Evolutionary conservation across 805 yeast genomes (phyloP).

Genomic region (Brettanomyces anomalus): DNA sequence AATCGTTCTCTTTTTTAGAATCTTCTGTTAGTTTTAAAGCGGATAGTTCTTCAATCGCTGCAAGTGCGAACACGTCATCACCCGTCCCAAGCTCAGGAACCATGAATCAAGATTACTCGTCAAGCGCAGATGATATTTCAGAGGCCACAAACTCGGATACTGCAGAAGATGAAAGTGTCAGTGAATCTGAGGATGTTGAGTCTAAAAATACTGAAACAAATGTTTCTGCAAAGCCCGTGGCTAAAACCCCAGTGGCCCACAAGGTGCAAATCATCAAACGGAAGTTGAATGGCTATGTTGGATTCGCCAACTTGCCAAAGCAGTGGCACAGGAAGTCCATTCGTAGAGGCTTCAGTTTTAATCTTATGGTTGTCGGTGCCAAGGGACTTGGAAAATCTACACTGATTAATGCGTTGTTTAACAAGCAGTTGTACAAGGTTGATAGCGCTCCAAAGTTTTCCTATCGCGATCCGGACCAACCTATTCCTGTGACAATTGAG

Average conservation of each 20-base stretch:
- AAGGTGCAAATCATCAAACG: slow-evolving; percentile 48
- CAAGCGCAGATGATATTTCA: background rate
- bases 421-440: slow-evolving; percentile 44
- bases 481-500: slow-evolving; percentile 46
- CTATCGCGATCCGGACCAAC: slow-evolving; percentile 35
- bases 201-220: background rate
- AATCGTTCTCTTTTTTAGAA: background rate
- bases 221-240: slow-evolving; percentile 3
- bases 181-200: background rate
- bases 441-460: slow-evolving; percentile 14
- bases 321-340: slow-evolving; percentile 97
- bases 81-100: background rate
- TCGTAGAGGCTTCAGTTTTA: slow-evolving; percentile 81
- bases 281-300: slow-evolving; percentile 86
- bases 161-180: background rate
- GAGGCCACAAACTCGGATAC: slow-evolving; percentile 1
- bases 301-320: slow-evolving; percentile 94
- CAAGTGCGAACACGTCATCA: slow-evolving; percentile 1
- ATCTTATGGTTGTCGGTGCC: slow-evolving; percentile 86
- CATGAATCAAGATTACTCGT: background rate
- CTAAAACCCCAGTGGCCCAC: slow-evolving; percentile 1
- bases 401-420: slow-evolving; percentile 82
- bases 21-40: background rate
- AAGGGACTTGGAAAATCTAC: slow-evolving; percentile 91
- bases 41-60: background rate